Conservation (phyloP, 2,329 filamentous ascomycete species). For the Chaetomiaceae sp. region DNA sequence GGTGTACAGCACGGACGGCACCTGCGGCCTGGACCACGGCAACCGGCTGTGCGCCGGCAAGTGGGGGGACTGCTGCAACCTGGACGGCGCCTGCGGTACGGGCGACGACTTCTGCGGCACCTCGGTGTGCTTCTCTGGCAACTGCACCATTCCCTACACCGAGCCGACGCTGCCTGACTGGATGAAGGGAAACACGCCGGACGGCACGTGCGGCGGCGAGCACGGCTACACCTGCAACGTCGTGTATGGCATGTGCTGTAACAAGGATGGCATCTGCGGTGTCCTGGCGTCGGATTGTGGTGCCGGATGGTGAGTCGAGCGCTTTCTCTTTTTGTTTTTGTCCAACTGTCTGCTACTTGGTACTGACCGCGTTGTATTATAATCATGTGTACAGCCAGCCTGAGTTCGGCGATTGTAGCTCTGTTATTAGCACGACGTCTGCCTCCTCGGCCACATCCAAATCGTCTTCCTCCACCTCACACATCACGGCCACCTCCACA, state of each 20-base stretch:
- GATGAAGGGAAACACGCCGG: not conserved
- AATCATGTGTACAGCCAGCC: too few species aligned
- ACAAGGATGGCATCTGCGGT: not conserved
- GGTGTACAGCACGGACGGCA: conserved; percentile 34
- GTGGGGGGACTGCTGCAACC: conserved; percentile 32
- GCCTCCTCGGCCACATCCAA: too few species aligned
- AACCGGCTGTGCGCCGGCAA: conserved; percentile 31
- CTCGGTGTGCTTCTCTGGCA: not conserved
- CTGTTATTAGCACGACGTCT: too few species aligned
- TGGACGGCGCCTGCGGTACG: conserved; percentile 20
- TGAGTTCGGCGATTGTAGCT: not conserved
- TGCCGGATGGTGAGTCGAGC: not conserved
- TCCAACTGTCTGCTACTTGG: too few species aligned
- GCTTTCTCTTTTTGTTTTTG: too few species aligned
- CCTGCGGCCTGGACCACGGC: conserved; percentile 31
- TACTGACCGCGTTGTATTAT: too few species aligned
- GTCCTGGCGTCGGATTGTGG: not conserved
- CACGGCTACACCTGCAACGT: not conserved
- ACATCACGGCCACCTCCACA: not conserved
- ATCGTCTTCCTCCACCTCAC: too few species aligned
- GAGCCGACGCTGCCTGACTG: not conserved
- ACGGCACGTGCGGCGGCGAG: not conserved
- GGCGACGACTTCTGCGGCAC: not conserved
- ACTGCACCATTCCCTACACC: not conserved
- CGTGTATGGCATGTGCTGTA: not conserved